Percentiles rank a stretch among this genome's conserved stretches.
Evolutionary conservation across 2,329 filamentous ascomycete genomes (phyloP).

Genomic region (Cordyceps farinosa): DNA sequence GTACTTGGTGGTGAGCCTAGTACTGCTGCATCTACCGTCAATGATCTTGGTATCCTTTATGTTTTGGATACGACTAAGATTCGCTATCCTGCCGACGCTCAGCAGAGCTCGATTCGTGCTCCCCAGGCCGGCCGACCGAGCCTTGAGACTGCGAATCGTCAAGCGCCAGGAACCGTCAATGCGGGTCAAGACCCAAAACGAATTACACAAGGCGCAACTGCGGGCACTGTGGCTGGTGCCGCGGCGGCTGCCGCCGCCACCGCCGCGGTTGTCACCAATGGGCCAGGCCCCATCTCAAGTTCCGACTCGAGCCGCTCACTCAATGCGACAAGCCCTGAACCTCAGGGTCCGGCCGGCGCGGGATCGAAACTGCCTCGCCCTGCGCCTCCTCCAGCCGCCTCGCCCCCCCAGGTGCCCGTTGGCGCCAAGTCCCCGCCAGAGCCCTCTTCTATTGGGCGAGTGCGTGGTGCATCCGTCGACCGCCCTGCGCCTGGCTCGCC

Average conservation of each 20-base stretch:
- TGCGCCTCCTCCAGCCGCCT: constrained; percentile 41
- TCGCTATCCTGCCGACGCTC: constrained; percentile 81
- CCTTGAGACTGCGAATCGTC: constrained; percentile 21
- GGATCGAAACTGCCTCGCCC: constrained; percentile 35
- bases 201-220: constrained; percentile 36
- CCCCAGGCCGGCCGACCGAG: constrained; percentile 23
- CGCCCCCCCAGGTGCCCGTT: constrained; percentile 53
- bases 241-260: background rate
- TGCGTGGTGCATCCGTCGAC: constrained; percentile 50
- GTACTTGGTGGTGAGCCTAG: constrained; percentile 94
- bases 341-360: background rate
- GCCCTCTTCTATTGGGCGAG: constrained; percentile 39
- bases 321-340: constrained; percentile 8
- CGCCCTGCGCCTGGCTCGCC: constrained; percentile 29
- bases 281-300: constrained; percentile 6
- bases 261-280: constrained; percentile 21
- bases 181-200: constrained; percentile 50
- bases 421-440: constrained; percentile 43
- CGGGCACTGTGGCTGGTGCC: constrained; percentile 23
- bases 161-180: constrained; percentile 35
- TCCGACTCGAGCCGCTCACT: constrained; percentile 9
- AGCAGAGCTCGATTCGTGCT: constrained; percentile 23
- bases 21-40: constrained; percentile 73
- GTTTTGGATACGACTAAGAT: constrained; percentile 95
- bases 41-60: constrained; percentile 85